Conservation (phyloP, 1,284 basidiomycete species). For the Ustilago bromivora region DNA sequence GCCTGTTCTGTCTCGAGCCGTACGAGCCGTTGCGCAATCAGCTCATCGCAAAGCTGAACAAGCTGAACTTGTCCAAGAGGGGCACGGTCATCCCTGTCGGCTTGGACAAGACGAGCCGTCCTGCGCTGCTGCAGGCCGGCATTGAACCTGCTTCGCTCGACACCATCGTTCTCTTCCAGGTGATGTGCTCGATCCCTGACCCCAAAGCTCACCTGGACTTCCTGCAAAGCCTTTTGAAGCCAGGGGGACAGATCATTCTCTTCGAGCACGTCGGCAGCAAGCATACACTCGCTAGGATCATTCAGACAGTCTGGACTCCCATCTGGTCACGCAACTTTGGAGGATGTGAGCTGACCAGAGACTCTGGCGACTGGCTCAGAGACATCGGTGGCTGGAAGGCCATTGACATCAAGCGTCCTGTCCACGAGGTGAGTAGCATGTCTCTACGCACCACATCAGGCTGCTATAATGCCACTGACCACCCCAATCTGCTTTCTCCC, state of each 20-base stretch:
- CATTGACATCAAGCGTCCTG: slow-evolving; percentile 42
- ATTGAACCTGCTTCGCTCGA: slow-evolving; percentile 47
- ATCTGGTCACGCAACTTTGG: slow-evolving; percentile 47
- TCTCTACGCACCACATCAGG: not conserved
- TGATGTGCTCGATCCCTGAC: slow-evolving; percentile 55
- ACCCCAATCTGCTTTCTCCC: not conserved
- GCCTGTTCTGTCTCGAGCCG: slow-evolving; percentile 50
- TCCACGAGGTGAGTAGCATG: slow-evolving; percentile 27
- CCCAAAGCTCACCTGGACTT: slow-evolving; percentile 51
- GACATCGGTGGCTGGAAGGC: slow-evolving; percentile 53
- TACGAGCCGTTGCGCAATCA: slow-evolving; percentile 42
- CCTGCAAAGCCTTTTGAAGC: slow-evolving; percentile 50
- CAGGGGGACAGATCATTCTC: slow-evolving; percentile 56
- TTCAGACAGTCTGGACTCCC: slow-evolving; percentile 43
- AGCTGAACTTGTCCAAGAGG: slow-evolving; percentile 23
- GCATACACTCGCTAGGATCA: slow-evolving; percentile 25
- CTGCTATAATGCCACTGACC: not conserved
- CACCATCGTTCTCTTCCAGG: slow-evolving; percentile 61
- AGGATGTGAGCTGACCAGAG: slow-evolving; percentile 51
- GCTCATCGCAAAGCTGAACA: slow-evolving; percentile 20
- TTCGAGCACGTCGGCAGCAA: slow-evolving; percentile 60
- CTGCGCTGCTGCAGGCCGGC: slow-evolving; percentile 18
- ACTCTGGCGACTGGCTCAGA: slow-evolving; percentile 38
- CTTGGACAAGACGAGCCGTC: slow-evolving; percentile 25
- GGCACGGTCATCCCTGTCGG: slow-evolving; percentile 43